Percentiles rank a stretch among this genome's conserved stretches.
These are phyloP conservation scores for Aspergillus sp. DNA, from an alignment of 2,329 filamentous ascomycete species.

Conservation along the genomic window DNA sequence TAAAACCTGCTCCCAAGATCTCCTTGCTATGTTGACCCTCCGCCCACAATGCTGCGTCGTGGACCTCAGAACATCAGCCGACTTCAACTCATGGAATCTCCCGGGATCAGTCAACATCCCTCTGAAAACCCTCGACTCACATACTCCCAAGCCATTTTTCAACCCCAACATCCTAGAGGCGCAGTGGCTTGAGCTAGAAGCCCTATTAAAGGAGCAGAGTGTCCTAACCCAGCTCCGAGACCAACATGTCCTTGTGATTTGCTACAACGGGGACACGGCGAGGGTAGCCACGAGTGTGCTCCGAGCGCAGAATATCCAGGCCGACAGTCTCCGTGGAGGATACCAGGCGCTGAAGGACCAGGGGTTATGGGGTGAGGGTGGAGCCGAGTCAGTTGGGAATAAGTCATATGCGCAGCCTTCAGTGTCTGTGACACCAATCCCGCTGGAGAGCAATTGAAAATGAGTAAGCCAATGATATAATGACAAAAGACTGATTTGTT, in stretches of 20 bases:
- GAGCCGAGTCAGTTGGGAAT: slow-evolving; percentile 3
- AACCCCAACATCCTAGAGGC: slow-evolving; percentile 44
- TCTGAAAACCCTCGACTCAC: slow-evolving; percentile 35
- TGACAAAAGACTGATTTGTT: not conserved
- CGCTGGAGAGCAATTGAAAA: slow-evolving; percentile 4
- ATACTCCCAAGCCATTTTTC: slow-evolving; percentile 48
- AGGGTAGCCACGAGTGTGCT: slow-evolving; percentile 56
- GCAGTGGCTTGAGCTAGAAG: slow-evolving; percentile 52
- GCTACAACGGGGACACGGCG: slow-evolving; percentile 57
- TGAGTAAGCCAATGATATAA: not conserved
- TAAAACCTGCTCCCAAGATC: slow-evolving; percentile 18
- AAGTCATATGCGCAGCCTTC: not conserved
- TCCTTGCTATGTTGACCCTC: slow-evolving; percentile 24
- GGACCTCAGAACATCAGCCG: slow-evolving; percentile 45
- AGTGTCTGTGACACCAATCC: slow-evolving; percentile 8
- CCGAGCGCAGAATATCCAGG: slow-evolving; percentile 50
- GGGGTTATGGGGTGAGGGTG: slow-evolving; percentile 24
- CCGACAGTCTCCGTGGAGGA: slow-evolving; percentile 50
- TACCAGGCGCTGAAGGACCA: slow-evolving; percentile 28
- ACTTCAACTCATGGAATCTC: slow-evolving; percentile 47
- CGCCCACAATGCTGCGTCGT: slow-evolving; percentile 39
- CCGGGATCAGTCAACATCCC: slow-evolving; percentile 49
- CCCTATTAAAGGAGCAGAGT: slow-evolving; percentile 36
- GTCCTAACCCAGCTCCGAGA: slow-evolving; percentile 23
- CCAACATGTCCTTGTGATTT: slow-evolving; percentile 49